Conservation (phyloP, 2,329 filamentous ascomycete species). For the Arthrobotrys iridis region DNA sequence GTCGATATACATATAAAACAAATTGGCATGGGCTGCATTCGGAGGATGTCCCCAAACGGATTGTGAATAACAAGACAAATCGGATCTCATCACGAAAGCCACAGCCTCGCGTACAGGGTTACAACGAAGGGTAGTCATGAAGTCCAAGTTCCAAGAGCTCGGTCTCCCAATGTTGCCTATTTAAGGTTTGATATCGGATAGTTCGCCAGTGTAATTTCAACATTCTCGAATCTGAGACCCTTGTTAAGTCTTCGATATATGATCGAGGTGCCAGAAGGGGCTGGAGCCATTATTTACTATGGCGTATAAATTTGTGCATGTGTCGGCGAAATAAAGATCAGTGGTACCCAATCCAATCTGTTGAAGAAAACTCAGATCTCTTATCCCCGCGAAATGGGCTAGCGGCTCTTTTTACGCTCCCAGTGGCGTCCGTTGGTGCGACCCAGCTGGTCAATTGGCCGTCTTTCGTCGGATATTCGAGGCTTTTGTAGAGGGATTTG, state of each 20-base stretch:
- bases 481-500: not conserved
- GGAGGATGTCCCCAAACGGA: not conserved
- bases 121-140: not conserved
- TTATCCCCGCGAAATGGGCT: not conserved
- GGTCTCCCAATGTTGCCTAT: not conserved
- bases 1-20: not conserved
- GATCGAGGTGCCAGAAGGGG: not conserved
- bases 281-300: not conserved
- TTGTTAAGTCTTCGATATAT: not conserved
- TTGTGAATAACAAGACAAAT: not conserved
- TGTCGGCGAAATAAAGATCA: not conserved
- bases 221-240: not conserved
- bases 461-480: constrained; percentile 25
- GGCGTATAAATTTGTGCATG: not conserved
- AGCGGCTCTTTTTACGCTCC: not conserved
- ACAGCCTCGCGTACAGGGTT: not conserved
- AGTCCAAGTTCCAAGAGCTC: not conserved
- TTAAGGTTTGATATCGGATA: not conserved
- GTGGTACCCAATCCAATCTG: not conserved
- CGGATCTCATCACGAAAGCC: not conserved
- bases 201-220: not conserved
- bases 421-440: constrained; percentile 11
- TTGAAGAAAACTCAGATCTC: constrained; percentile 7
- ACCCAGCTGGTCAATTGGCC: constrained; percentile 9
- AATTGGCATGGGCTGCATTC: not conserved